These are phyloP conservation scores for Mucor mucedo DNA, from an alignment of 371 early-diverging fungal species.

Conservation along the genomic window DNA sequence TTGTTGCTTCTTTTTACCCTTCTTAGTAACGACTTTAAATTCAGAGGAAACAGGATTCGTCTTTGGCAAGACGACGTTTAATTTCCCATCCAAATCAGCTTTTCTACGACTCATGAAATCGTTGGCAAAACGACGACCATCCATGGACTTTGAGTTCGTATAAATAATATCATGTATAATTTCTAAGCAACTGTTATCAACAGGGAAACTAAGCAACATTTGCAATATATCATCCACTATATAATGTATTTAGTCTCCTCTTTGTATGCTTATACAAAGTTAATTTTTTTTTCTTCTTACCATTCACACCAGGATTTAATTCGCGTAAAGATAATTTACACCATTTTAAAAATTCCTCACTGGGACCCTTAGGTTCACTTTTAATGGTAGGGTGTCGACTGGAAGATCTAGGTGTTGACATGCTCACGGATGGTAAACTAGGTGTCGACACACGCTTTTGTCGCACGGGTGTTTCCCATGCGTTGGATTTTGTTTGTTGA, in stretches of 20 bases:
- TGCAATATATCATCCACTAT: slow-evolving; percentile 67
- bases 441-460: slow-evolving; percentile 20
- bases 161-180: slow-evolving; percentile 76
- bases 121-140: slow-evolving; percentile 75
- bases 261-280: background rate
- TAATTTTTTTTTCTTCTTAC: slow-evolving; percentile 16
- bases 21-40: slow-evolving; percentile 28
- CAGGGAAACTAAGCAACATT: slow-evolving; percentile 70
- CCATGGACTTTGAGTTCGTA: slow-evolving; percentile 64
- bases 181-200: slow-evolving; percentile 65
- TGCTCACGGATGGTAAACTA: background rate
- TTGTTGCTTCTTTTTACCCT: slow-evolving; percentile 21
- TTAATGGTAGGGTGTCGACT: slow-evolving; percentile 4
- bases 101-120: slow-evolving; percentile 74
- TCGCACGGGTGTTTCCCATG: slow-evolving; percentile 8
- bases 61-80: slow-evolving; percentile 19
- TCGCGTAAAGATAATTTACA: slow-evolving; percentile 63
- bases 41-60: background rate
- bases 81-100: slow-evolving; percentile 57
- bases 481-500: background rate
- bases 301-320: slow-evolving; percentile 58
- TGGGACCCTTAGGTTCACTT: slow-evolving; percentile 45
- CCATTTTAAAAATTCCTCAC: slow-evolving; percentile 72
- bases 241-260: background rate
- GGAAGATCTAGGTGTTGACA: background rate